Conservation (phyloP, 495 filamentous ascomycete genomes). For the Sabuloglossum arenarium region DNA sequence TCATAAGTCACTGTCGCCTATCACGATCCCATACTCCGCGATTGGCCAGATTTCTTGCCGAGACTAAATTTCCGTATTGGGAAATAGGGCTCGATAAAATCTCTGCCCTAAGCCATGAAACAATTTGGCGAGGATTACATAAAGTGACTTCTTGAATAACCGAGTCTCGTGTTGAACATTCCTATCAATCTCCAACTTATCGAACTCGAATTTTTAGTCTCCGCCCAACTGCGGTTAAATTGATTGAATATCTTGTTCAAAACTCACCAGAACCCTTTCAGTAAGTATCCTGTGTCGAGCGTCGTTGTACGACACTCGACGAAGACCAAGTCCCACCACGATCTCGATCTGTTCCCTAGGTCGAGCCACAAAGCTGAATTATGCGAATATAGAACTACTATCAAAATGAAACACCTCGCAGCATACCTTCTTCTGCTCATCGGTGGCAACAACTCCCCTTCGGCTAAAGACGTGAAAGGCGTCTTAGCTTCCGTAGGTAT, state of each 20-base stretch:
- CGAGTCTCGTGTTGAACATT: neutral
- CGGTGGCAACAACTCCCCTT: slow-evolving; percentile 79
- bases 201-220: slow-evolving; percentile 72
- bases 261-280: slow-evolving; percentile 5
- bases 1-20: too few species aligned
- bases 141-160: neutral
- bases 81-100: neutral
- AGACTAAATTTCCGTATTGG: neutral
- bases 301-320: neutral
- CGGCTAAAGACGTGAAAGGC: slow-evolving; percentile 66
- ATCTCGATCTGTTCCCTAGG: neutral
- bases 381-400: slow-evolving; percentile 3
- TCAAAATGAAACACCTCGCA: slow-evolving; percentile 99
- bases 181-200: slow-evolving; percentile 8
- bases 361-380: neutral
- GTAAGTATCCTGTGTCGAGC: slow-evolving; percentile 1
- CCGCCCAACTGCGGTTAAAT: slow-evolving; percentile 80
- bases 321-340: neutral
- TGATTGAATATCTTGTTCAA: slow-evolving; percentile 81
- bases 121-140: neutral
- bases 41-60: neutral
- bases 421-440: slow-evolving; percentile 94
- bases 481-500: slow-evolving; percentile 92
- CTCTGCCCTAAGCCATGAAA: neutral
- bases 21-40: neutral